Evolutionary conservation across 768 basidiomycete genomes (phyloP), one percentile per base, ranked within the genome.

Genomic region (Boletus sp.): DNA sequence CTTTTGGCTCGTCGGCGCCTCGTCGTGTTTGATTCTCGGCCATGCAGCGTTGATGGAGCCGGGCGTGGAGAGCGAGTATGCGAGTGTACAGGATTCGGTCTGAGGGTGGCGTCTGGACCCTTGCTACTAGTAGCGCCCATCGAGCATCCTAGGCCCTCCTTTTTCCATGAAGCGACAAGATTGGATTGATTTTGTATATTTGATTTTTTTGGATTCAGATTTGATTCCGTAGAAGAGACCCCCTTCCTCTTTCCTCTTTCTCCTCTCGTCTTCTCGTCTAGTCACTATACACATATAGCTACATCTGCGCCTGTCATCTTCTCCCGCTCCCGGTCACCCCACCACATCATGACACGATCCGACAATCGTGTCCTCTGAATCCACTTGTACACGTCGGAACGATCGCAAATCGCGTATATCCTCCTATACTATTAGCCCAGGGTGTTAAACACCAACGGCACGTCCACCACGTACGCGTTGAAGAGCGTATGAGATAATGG

Each of bases 1-100:
- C 75, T 97, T 98, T 82, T 96, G 93, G 92, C 80, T 98, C 64
- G 86, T 96, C 57, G 94, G 94, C 18, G 89, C 90, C 1, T 94
- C 92, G 1, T 80, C 83, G 18, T 79, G 95, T 58, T 76, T 96
- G 59, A 91, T 98, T 66, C 77, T 96, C 59, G 85, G 79, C 10
- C 96, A 98, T 67, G 96, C 96, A 2, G 82, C 82, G 54, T 59
- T 98, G 60, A 85, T 98, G 60, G 96, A 98, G 73, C 96, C 95
- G 2, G 96, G 96, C 29, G 83, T 97, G 52, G 96, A 98, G 76
- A 91, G 89, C 75, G 94, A 96, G 71, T 97, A 97, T 64, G 85
- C 89, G 4, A 67, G 76, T 42, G 88, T 93, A n/a, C 82, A 89
- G 71, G 89, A 89, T 47, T 67, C 70, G 35, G 88, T 89, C 14